Conservation (phyloP, 2,329 filamentous ascomycete genomes). For the Colletotrichum theobromicola region DNA sequence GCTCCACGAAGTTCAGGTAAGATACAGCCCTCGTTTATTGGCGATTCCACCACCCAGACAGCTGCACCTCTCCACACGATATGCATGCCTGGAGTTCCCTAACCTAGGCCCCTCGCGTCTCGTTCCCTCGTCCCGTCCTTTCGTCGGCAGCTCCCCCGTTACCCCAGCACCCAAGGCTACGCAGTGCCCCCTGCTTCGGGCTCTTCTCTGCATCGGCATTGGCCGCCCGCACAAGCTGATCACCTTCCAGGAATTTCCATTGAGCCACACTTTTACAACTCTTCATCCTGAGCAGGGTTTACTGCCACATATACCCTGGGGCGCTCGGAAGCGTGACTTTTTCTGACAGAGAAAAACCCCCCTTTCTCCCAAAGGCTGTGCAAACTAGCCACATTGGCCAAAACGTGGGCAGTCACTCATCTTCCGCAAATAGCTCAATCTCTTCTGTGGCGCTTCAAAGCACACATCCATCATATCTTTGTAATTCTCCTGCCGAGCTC, state of each 20-base stretch:
- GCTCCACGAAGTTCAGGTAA: constrained; percentile 13
- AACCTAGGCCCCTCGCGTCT: constrained; percentile 14
- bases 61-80: constrained; percentile 20
- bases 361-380: constrained; percentile 13
- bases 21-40: constrained; percentile 16
- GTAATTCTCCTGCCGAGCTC: background rate
- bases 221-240: constrained; percentile 20
- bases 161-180: constrained; percentile 14
- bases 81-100: constrained; percentile 14
- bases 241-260: constrained; percentile 18
- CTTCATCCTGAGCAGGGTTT: constrained; percentile 16
- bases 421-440: constrained; percentile 23
- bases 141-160: constrained; percentile 16
- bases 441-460: constrained; percentile 15
- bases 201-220: constrained; percentile 23
- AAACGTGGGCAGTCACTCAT: constrained; percentile 13
- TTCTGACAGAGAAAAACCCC: background rate
- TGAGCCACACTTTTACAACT: constrained; percentile 13
- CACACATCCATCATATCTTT: constrained; percentile 15
- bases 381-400: constrained; percentile 24
- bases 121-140: constrained; percentile 16
- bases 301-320: constrained; percentile 18
- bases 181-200: constrained; percentile 16
- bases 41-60: constrained; percentile 9
- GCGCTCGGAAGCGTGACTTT: constrained; percentile 14